Percentiles rank a stretch among this genome's conserved stretches.
These are phyloP conservation scores for Solanum pimpinellifolium DNA, from an alignment of 257 asterid species.

Conservation along the genomic window DNA sequence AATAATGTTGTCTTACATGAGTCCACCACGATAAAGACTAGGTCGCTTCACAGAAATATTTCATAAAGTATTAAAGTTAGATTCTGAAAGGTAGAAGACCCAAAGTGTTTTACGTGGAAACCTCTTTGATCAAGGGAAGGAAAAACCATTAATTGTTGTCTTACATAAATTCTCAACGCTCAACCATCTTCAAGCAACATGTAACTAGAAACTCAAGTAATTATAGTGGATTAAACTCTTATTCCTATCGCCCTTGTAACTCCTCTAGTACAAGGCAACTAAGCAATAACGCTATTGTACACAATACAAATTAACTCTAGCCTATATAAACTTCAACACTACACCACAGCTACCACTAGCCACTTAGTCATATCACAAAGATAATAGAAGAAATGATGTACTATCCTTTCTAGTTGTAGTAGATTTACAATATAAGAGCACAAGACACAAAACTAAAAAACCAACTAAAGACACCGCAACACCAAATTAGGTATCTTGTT, in stretches of 20 bases:
- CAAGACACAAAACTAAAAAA: background rate
- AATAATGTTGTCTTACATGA: too few relatives aligned
- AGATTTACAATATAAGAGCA: too few relatives aligned
- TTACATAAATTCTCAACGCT: background rate
- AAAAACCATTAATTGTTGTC: background rate
- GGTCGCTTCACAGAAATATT: too few relatives aligned
- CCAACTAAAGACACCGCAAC: too few relatives aligned
- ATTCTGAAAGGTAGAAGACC: too few relatives aligned
- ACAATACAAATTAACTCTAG: background rate
- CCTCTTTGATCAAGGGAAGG: background rate
- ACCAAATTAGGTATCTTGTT: too few relatives aligned
- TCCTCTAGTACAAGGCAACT: background rate
- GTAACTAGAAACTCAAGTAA: background rate
- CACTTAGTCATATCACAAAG: background rate
- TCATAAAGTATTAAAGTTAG: too few relatives aligned
- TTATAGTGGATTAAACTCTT: background rate
- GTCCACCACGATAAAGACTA: too few relatives aligned
- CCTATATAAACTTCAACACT: background rate
- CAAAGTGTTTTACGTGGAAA: too few relatives aligned
- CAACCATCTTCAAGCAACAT: background rate
- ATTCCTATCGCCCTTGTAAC: background rate
- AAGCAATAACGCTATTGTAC: background rate
- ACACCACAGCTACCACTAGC: background rate
- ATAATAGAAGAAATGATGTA: background rate
- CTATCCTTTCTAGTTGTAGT: background rate